These are phyloP conservation scores for Glonium stellatum DNA, from an alignment of 495 filamentous ascomycete species.

Conservation along the genomic window DNA sequence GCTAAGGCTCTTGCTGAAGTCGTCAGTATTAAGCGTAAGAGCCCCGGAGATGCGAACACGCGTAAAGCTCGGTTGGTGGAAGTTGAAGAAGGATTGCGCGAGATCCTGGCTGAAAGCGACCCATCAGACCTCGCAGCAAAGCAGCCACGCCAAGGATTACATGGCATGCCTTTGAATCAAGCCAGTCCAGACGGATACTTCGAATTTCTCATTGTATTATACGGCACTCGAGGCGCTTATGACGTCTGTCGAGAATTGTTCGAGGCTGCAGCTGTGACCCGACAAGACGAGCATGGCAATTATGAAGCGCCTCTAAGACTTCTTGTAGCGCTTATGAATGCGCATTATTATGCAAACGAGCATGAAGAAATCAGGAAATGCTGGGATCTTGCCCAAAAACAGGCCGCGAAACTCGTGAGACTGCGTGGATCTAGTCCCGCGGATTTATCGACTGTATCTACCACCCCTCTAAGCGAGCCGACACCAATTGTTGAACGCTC, in stretches of 20 bases:
- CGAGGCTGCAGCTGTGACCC: conserved; percentile 24
- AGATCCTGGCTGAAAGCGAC: conserved; percentile 23
- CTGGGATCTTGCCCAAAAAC: conserved; percentile 55
- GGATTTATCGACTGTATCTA: background rate
- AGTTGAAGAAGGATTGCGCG: conserved; percentile 19
- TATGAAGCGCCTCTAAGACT: conserved; percentile 47
- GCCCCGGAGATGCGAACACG: background rate
- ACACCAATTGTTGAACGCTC: conserved; percentile 16
- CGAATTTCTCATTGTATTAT: conserved; percentile 55
- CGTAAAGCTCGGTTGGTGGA: conserved; percentile 6
- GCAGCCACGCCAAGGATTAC: conserved; percentile 28
- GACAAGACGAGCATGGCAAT: conserved; percentile 18
- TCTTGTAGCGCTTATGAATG: conserved; percentile 58
- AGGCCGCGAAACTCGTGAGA: conserved; percentile 44
- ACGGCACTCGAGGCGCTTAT: conserved; percentile 52
- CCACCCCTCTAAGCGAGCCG: conserved; percentile 29
- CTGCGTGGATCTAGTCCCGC: conserved; percentile 5
- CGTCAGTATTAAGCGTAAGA: background rate
- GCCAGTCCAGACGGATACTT: conserved; percentile 46
- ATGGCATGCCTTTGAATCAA: conserved; percentile 28
- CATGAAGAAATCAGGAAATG: conserved; percentile 54
- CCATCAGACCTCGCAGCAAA: conserved; percentile 30
- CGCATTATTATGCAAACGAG: conserved; percentile 49
- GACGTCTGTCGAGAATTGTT: conserved; percentile 50
- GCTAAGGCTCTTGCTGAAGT: conserved; percentile 25